Base-by-base conservation (phyloP, 495 filamentous ascomycete species). In the Hypoxylon trugodes region DNA sequence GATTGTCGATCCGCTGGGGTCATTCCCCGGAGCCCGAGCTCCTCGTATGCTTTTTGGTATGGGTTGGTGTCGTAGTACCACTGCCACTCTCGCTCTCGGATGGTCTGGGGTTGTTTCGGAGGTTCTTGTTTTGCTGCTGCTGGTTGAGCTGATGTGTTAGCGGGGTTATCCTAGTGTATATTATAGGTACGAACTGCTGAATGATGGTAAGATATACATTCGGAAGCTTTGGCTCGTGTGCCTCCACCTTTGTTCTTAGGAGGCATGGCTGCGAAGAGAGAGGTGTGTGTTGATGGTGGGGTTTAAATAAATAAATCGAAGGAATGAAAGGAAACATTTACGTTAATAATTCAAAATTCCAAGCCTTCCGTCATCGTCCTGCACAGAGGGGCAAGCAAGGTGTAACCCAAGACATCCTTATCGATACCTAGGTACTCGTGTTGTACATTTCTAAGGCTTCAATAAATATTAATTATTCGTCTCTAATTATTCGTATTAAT, bases 21-120 rank as follows among this genome's bases (percentile, higher is more conserved):
- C 67, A 80, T 72, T 53, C 72, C 69, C 38, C 56, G 18, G 36
- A 77, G 61, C 19, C 74, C 74, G 45, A 61, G 53, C 48, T 70
- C 59, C 16, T 71, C 69, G 52, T 59, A 72, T 21, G 59, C 42
- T 57, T 69, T 70, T 10, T 76, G 72, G 65, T 69, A 68, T 13
- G 75, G 79, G 45, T 73, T 76, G 33, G 76, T 73, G 15, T 69
- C 52, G 67, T 73, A 69, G 69, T 61, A 71, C 49, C 70, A 71
- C 48, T 74, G 67, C 59, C 65, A 65, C 62, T 64, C 69, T 37
- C 68, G 72, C 40, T 76, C 77, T 68, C 62, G 60, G 33, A 74
- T 49, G 6, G 77, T 81, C 52, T 71, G 46, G 0, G 61, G 58
- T 62, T 64, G 18, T 28, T 50, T 53, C 2, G 69, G 51, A n/a